These are phyloP conservation scores for Daphne laureola DNA, from an alignment of 441 rosid species.

Conservation along the genomic window DNA sequence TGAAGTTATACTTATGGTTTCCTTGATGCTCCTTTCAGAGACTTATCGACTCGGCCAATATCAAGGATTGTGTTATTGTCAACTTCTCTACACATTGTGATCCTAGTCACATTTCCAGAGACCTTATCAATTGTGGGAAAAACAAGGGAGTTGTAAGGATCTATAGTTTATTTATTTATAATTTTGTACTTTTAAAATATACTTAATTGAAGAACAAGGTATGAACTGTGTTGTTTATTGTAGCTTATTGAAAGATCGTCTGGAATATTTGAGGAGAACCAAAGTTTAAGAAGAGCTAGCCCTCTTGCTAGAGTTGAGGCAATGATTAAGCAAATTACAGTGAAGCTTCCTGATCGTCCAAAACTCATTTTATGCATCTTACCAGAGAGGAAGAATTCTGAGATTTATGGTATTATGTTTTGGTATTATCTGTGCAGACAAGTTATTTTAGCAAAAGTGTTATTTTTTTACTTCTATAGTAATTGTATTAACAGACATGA, in stretches of 20 bases:
- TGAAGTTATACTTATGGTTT: neutral
- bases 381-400: conserved; percentile 81
- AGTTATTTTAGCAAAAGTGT: neutral
- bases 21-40: conserved; percentile 34
- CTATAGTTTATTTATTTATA: conserved; percentile 18
- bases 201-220: conserved; percentile 3
- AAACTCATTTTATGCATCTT: conserved; percentile 68
- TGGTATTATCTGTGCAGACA: neutral
- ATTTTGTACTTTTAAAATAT: neutral
- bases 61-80: conserved; percentile 71
- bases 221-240: conserved; percentile 14
- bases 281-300: conserved; percentile 34
- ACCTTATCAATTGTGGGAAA: conserved; percentile 66
- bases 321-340: conserved; percentile 55
- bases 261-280: conserved; percentile 75
- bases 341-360: conserved; percentile 54
- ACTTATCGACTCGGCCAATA: conserved; percentile 34
- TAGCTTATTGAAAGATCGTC: conserved; percentile 72
- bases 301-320: conserved; percentile 71
- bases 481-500: neutral
- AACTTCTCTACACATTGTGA: conserved; percentile 92
- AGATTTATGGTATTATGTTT: conserved; percentile 57
- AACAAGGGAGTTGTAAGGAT: conserved; percentile 73
- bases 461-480: conserved; percentile 2
- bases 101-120: conserved; percentile 61